Evolutionary conservation across 371 early-diverging fungal genomes (phyloP).

Genomic region (Mucor circinelloides): DNA sequence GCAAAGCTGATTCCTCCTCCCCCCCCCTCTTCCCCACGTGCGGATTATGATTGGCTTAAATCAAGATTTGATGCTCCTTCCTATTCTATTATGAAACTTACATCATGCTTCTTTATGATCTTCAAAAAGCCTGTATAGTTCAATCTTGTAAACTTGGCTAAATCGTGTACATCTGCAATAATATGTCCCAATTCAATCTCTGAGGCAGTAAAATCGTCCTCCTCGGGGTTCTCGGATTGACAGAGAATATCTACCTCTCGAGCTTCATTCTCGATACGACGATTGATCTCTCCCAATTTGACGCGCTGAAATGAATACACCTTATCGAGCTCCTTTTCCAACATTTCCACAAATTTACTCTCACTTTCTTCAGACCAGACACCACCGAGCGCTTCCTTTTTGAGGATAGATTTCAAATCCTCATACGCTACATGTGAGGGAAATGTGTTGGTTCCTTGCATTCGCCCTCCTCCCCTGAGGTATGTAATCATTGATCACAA

Average conservation of each 20-base stretch:
- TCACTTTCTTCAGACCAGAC: conserved; percentile 79
- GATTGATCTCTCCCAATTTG: conserved; percentile 88
- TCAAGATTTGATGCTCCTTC: not conserved
- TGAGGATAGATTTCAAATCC: conserved; percentile 80
- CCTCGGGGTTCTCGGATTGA: conserved; percentile 64
- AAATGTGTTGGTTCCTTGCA: not conserved
- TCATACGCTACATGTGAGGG: conserved; percentile 61
- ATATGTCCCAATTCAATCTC: conserved; percentile 84
- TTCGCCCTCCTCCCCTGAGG: not conserved
- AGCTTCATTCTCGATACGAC: conserved; percentile 77
- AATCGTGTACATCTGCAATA: conserved; percentile 90
- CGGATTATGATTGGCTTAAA: conserved; percentile 29
- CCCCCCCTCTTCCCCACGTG: conserved; percentile 25
- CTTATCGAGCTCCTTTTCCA: conserved; percentile 93
- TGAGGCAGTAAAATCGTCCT: conserved; percentile 67
- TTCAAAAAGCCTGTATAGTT: conserved; percentile 98
- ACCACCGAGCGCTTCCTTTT: conserved; percentile 48
- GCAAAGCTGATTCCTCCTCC: not conserved
- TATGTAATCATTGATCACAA: not conserved
- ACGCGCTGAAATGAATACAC: conserved; percentile 88
- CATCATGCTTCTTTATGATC: conserved; percentile 98
- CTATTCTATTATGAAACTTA: conserved; percentile 33
- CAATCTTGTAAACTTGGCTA: conserved; percentile 92
- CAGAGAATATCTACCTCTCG: conserved; percentile 60
- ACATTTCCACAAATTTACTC: conserved; percentile 81